A percentile compares a stretch with the other conserved stretches of the same genome.
phyloP scores from a whole-genome alignment of 768 basidiomycete species.

The Lyophyllum decastes region DNA sequence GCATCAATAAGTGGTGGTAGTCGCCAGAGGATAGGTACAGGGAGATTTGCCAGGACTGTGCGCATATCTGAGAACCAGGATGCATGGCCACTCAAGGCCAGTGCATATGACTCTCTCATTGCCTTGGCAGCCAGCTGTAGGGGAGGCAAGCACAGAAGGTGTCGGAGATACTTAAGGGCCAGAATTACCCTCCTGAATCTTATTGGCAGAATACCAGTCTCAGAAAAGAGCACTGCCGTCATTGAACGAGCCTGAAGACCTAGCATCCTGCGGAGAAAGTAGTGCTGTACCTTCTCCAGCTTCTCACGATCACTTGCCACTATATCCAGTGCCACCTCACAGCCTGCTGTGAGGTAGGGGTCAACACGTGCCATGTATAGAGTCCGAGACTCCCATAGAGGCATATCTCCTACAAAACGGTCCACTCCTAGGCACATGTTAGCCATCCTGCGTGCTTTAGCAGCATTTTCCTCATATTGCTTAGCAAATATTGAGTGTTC shows the following conservation, averaged over 20 bases:
- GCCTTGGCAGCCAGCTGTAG: not conserved
- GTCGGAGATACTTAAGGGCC: no score
- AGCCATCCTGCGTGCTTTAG: not conserved
- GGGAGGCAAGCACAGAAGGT: not conserved
- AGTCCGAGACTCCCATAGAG: not conserved
- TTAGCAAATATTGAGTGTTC: not conserved
- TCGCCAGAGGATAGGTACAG: no score
- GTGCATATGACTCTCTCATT: not conserved
- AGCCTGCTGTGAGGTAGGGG: no score
- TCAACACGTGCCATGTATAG: no score
- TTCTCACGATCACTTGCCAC: not conserved
- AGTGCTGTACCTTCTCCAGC: not conserved
- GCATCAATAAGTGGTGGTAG: not conserved
- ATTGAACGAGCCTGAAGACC: not conserved
- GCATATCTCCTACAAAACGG: not conserved
- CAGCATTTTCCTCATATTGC: not conserved
- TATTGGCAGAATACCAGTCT: no score
- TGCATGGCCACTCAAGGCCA: not conserved
- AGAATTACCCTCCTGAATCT: no score
- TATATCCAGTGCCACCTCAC: no score
- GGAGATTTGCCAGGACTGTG: no score
- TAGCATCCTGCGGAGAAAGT: not conserved
- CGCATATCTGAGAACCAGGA: not conserved
- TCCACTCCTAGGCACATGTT: not conserved
- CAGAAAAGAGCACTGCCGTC: no score